Evolutionary conservation across 2,329 filamentous ascomycete species (phyloP).

Genomic region (Diplodia mutila): DNA sequence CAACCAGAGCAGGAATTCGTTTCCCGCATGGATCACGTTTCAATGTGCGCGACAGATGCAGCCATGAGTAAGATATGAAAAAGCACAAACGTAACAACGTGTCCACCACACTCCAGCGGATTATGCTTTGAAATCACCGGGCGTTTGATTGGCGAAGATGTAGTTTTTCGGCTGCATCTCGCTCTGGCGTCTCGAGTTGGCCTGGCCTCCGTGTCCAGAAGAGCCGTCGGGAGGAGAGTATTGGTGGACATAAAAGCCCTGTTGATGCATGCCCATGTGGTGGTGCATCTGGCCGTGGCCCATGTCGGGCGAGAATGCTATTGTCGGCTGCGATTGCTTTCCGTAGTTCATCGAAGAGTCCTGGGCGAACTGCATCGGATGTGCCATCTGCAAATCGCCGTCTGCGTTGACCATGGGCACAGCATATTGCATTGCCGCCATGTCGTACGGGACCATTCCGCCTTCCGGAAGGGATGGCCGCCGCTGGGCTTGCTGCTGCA

Average conservation of each 20-base stretch:
- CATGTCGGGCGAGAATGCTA: constrained; percentile 7
- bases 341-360: constrained; percentile 18
- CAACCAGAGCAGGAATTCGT: constrained; percentile 19
- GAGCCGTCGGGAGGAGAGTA: constrained; percentile 46
- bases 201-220: background rate
- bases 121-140: constrained; percentile 45
- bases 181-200: constrained; percentile 31
- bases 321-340: constrained; percentile 7
- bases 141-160: constrained; percentile 53
- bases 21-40: constrained; percentile 13
- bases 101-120: constrained; percentile 4
- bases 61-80: constrained; percentile 13
- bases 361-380: constrained; percentile 28
- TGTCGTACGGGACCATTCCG: constrained; percentile 14
- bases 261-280: constrained; percentile 34
- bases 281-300: constrained; percentile 8
- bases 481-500: constrained; percentile 8
- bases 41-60: constrained; percentile 3
- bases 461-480: constrained; percentile 29
- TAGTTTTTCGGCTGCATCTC: constrained; percentile 50
- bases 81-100: constrained; percentile 3
- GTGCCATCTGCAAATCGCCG: constrained; percentile 28
- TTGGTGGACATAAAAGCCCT: constrained; percentile 51
- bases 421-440: constrained; percentile 26
- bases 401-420: constrained; percentile 30